These are phyloP conservation scores for Globisporangium iwayamae DNA, from an alignment of 352 stramenopile species.

Conservation along the genomic window DNA sequence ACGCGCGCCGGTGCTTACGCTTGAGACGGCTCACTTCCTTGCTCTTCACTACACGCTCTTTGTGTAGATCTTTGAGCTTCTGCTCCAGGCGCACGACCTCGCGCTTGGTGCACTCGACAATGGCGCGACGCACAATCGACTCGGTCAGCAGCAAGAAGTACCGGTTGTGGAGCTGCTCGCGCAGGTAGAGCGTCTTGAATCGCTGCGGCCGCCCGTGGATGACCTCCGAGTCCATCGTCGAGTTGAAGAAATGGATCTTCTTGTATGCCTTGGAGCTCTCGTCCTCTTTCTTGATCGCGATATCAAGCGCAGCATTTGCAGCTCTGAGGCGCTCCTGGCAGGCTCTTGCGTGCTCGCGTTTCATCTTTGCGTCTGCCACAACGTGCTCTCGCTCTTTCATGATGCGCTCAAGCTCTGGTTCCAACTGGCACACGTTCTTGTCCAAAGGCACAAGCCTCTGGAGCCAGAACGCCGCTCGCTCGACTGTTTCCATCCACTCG, in stretches of 20 bases:
- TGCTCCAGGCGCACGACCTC: constrained; percentile 36
- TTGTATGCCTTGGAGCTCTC: constrained; percentile 28
- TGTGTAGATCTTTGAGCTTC: constrained; percentile 28
- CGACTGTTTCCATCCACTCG: constrained; percentile 49
- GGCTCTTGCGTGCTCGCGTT: constrained; percentile 36
- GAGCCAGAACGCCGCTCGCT: constrained; percentile 39
- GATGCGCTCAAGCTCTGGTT: constrained; percentile 40
- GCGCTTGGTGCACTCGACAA: constrained; percentile 43
- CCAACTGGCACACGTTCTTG: constrained; percentile 32
- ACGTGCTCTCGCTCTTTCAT: constrained; percentile 50
- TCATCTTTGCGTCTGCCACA: constrained; percentile 45
- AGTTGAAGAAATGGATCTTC: constrained; percentile 45
- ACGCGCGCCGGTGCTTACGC: constrained; percentile 38
- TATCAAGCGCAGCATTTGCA: constrained; percentile 29
- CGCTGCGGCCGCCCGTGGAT: constrained; percentile 61
- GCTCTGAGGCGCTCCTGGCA: constrained; percentile 36
- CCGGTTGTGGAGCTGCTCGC: constrained; percentile 41
- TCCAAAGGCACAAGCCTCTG: constrained; percentile 17
- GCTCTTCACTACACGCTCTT: constrained; percentile 45
- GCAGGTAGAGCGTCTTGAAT: constrained; percentile 58
- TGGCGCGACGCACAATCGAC: constrained; percentile 40
- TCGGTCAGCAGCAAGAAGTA: constrained; percentile 69
- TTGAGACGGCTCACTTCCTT: constrained; percentile 49
- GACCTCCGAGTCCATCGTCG: constrained; percentile 66
- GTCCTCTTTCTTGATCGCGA: constrained; percentile 40